A percentile compares a stretch with the other conserved stretches of the same genome.
phyloP scores from a whole-genome alignment of 192 early-diverging fungal species.

The Phycomyces nitens region DNA sequence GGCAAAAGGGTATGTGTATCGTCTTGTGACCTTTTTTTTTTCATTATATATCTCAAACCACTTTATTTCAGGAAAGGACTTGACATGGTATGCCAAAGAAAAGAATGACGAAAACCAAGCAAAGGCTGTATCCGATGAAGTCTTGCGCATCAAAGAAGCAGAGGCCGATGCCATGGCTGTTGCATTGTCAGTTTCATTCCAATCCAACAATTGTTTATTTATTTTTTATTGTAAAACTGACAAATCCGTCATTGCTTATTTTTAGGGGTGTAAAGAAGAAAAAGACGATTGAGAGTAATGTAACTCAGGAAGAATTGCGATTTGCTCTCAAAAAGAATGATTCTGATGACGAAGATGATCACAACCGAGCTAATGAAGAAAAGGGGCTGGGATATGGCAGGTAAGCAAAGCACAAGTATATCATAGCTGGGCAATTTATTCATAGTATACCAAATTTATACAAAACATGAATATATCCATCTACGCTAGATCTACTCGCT shows the following conservation, averaged over 20 bases:
- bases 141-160: constrained; percentile 48
- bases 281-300: constrained; percentile 36
- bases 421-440: too few relatives aligned
- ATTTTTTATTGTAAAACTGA: neutral
- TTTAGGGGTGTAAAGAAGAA: constrained; percentile 44
- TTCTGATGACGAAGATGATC: constrained; percentile 26
- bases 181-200: constrained; percentile 43
- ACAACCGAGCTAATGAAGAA: constrained; percentile 27
- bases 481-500: neutral
- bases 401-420: constrained; percentile 20
- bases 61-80: constrained; percentile 53
- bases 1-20: constrained; percentile 52
- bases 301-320: constrained; percentile 47
- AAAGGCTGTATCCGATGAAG: constrained; percentile 10
- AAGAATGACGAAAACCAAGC: constrained; percentile 24
- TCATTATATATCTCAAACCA: constrained; percentile 4
- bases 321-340: constrained; percentile 36
- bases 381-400: constrained; percentile 35
- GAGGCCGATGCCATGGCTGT: constrained; percentile 59
- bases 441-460: too few relatives aligned
- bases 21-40: neutral
- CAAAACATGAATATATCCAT: too few relatives aligned
- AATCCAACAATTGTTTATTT: too few relatives aligned
- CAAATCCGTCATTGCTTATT: neutral
- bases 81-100: constrained; percentile 74